A percentile compares a stretch with the other conserved stretches of the same genome.
phyloP scores from a whole-genome alignment of 371 early-diverging fungal genomes.

The Saksenaea vasiformis region DNA sequence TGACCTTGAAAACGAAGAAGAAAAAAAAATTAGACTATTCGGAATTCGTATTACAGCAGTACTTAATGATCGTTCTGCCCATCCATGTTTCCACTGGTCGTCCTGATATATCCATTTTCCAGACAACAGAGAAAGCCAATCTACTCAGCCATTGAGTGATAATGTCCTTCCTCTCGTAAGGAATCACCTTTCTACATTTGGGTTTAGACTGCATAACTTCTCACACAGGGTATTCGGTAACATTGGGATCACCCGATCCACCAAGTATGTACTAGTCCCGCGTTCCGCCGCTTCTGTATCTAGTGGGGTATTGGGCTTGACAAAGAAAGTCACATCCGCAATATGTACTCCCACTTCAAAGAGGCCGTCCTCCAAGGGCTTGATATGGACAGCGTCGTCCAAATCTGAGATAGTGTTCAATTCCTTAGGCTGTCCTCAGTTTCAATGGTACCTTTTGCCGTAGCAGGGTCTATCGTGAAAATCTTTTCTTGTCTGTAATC shows the following conservation, averaged over 20 bases:
- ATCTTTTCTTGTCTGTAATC: constrained; percentile 66
- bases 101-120: constrained; percentile 74
- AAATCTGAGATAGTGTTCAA: constrained; percentile 42
- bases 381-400: constrained; percentile 93
- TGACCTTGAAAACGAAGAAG: constrained; percentile 43
- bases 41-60: background rate
- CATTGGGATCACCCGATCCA: constrained; percentile 94
- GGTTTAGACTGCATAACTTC: constrained; percentile 54
- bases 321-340: constrained; percentile 98
- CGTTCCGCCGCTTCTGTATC: constrained; percentile 90
- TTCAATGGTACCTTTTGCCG: constrained; percentile 75
- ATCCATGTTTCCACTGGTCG: constrained; percentile 62
- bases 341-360: constrained; percentile 97
- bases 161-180: background rate
- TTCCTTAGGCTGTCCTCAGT: background rate
- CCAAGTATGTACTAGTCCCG: constrained; percentile 95
- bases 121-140: constrained; percentile 62
- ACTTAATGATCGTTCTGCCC: constrained; percentile 69
- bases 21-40: background rate
- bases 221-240: constrained; percentile 91
- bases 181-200: constrained; percentile 39
- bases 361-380: constrained; percentile 59
- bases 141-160: constrained; percentile 10
- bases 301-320: constrained; percentile 78
- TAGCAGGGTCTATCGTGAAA: constrained; percentile 89